phyloP scores from a whole-genome alignment of 148 eudicot species.

The Heliosperma pusillum region DNA sequence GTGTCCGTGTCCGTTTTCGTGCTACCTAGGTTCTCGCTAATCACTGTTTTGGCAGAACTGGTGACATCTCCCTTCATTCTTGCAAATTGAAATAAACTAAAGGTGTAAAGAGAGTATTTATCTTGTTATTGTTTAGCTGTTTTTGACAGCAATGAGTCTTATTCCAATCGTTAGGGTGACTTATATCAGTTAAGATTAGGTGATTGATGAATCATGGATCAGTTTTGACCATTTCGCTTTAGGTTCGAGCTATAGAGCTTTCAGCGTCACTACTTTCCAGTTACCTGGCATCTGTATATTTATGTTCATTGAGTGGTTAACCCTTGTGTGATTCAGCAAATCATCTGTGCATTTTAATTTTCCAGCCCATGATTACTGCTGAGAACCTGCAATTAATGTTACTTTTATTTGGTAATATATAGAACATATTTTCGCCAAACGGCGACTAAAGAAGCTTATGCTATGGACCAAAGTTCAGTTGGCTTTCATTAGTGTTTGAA shows the following conservation, averaged over 20 bases:
- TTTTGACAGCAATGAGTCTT: not conserved
- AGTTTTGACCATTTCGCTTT: not conserved
- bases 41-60: not conserved
- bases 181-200: too few relatives aligned
- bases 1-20: too few relatives aligned
- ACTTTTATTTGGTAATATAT: not conserved
- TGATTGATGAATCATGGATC: not conserved
- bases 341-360: not conserved
- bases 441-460: not conserved
- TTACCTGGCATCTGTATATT: not conserved
- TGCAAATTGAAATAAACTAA: too few relatives aligned
- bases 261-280: not conserved
- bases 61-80: too few relatives aligned
- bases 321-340: not conserved
- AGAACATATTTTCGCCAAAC: not conserved
- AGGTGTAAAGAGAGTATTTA: too few relatives aligned
- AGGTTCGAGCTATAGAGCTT: not conserved
- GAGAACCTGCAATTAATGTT: not conserved
- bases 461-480: not conserved
- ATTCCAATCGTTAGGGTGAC: not conserved
- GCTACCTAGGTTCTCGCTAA: too few relatives aligned
- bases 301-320: not conserved
- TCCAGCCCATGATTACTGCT: conserved; percentile 4
- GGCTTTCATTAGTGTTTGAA: not conserved
- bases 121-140: too few relatives aligned